Evolutionary conservation across 306 rosid species (phyloP), one percentile per base, ranked within the genome.

Genomic region (Vachellia pachyceras): DNA sequence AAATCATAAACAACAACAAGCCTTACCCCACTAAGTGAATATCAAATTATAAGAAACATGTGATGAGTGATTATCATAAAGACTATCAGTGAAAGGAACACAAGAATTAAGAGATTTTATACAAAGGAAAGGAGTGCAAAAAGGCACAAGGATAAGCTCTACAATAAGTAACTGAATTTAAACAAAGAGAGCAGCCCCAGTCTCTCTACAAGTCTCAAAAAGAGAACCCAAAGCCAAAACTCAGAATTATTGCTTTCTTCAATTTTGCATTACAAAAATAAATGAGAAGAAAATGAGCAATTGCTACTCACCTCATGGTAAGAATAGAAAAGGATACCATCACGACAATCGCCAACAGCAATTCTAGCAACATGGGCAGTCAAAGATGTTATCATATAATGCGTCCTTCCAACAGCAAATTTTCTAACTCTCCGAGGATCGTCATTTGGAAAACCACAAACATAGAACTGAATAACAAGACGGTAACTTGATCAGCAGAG

Each of bases 291-390:
- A 13, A 81, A 57, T 37, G 60, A 47, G 66, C 72, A 67, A 80
- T 61, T 50, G 70, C 63, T 37, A 86, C 91, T 81, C 85, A 95
- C 99, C 97, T 95, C 99, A 22, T 90, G 88, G 84, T 91, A 95
- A 44, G 89, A 84, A 82, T 76, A 95, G 84, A 95, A 87, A 73
- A 93, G 87, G 84, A 95, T 82, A 45, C 99, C 99, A 87, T 95
- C 97, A 80, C 97, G 99, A 70, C 94, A 88, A 88, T 93, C 97
- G 65, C 99, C 99, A 82, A 95, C 99, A 69, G 97, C 94, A 77
- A 95, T 95, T 87, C 93, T 91, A 66, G 90, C 88, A 82, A 84
- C 88, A 84, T 93, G 89, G 66, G 97, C 86, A 73, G 97, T 90
- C 89, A 95, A 81, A 68, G 97, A 91, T 18, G 90, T 93, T 77